Conservation (phyloP, 495 filamentous ascomycete genomes). For the Neurospora hispaniola region DNA sequence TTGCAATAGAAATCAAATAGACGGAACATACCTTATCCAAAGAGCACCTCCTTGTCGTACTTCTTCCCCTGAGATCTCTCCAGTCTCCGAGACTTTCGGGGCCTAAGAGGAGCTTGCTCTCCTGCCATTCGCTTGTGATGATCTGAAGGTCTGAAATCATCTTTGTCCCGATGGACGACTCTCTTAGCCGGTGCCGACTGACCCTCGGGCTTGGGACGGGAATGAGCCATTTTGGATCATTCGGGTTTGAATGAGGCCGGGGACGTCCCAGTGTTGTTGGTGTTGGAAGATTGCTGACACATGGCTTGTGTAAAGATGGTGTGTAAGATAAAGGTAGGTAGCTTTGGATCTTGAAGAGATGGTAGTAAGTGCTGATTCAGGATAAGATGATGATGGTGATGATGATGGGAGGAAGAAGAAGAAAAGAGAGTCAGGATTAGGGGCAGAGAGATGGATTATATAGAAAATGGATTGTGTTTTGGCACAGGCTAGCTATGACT, state of each 20-base stretch:
- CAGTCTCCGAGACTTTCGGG: background rate
- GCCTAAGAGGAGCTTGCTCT: background rate
- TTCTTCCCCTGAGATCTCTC: too few relatives aligned
- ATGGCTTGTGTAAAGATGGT: background rate
- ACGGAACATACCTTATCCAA: background rate
- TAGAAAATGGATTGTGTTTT: background rate
- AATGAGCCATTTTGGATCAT: background rate
- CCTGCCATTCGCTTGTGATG: background rate
- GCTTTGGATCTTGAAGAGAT: background rate
- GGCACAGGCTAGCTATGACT: background rate
- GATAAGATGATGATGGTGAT: background rate
- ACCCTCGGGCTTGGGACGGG: background rate
- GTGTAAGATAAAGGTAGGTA: background rate
- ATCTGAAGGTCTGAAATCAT: background rate
- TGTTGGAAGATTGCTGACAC: too few relatives aligned
- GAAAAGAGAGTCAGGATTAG: background rate
- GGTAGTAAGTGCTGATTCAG: background rate
- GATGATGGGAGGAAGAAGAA: background rate
- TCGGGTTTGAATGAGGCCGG: background rate
- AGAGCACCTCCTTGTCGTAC: background rate
- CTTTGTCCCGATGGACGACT: background rate
- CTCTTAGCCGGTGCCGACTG: background rate
- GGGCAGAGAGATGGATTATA: background rate
- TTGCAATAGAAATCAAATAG: background rate
- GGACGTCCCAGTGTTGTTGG: too few relatives aligned